Base-by-base conservation (phyloP, 2,329 filamentous ascomycete species). In the Diaporthe sp. region DNA sequence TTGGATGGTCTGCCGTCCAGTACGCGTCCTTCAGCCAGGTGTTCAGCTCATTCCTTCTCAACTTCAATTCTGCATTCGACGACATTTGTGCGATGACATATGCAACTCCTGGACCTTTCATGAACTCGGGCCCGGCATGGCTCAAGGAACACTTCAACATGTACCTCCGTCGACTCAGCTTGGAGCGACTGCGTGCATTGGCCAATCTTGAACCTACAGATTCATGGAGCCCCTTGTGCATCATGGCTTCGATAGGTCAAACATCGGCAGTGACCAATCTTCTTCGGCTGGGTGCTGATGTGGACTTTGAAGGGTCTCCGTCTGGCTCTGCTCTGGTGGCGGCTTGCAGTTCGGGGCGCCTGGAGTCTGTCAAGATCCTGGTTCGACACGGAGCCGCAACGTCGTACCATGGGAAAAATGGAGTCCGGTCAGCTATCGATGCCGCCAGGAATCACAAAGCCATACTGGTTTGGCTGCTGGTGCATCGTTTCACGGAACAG, bases 41-140 rank as follows among this genome's bases (percentile, higher is more conserved):
- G n/a, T n/a, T n/a, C n/a, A n/a, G n/a, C n/a, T n/a, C n/a, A n/a
- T n/a, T n/a, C n/a, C n/a, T n/a, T n/a, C n/a, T n/a, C n/a, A n/a
- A n/a, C n/a, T n/a, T n/a, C n/a, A n/a, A n/a, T n/a, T n/a, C n/a
- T 2, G 20, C 7, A 1, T 10, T 51, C 3, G 63, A 51, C 0
- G 17, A 10, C 0, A 5, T 13, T 1, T 28, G 25, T 1, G 2
- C 20, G 2, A 1, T 51, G 3, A 9, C 3, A 1, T 37, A 67
- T 37, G 4, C 25, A 17, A 2, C 0, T 3, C 42, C 8, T 6
- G 42, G 9, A 12, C 0, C 0, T 0, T 0, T 3, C 1, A 34
- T 49, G 61, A 2, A 9, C 4, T 4, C 0, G 0, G 20, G 20
- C 1, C 63, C 28, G 1, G 20, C 25, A 13, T 60, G 68, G 53